These are phyloP conservation scores for Tetracentron sinense DNA, from an alignment of 164 flowering plant species.

Conservation along the genomic window DNA sequence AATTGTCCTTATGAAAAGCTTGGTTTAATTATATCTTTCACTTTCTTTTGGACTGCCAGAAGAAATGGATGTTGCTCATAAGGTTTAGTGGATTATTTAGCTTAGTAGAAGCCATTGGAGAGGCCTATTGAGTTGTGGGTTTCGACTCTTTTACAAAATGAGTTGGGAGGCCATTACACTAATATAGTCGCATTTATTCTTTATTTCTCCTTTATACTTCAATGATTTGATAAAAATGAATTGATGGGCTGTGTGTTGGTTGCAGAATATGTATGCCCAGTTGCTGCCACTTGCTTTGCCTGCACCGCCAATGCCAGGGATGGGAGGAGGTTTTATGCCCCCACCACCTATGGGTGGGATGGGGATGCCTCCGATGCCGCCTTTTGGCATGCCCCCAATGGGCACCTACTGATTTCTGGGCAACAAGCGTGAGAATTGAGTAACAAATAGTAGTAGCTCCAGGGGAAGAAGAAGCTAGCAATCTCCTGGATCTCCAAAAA, in stretches of 20 bases:
- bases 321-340: constrained; percentile 59
- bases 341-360: constrained; percentile 81
- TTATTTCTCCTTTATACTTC: neutral
- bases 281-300: constrained; percentile 97
- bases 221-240: neutral
- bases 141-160: no score
- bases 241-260: neutral
- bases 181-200: no score
- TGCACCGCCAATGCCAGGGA: constrained; percentile 91
- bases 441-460: neutral
- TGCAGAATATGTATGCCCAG: constrained; percentile 99
- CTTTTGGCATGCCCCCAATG: constrained; percentile 97
- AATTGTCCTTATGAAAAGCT: no score
- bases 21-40: no score
- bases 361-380: constrained; percentile 99
- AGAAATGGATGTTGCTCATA: no score
- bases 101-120: no score
- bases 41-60: no score
- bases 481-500: constrained; percentile 4
- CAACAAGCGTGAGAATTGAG: neutral
- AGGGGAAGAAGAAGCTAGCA: neutral
- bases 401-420: constrained; percentile 47
- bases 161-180: no score
- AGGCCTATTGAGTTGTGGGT: no score
- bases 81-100: no score